Conservation (phyloP, 108 stramenopile genomes). For the Nitzschia inconspicua region DNA sequence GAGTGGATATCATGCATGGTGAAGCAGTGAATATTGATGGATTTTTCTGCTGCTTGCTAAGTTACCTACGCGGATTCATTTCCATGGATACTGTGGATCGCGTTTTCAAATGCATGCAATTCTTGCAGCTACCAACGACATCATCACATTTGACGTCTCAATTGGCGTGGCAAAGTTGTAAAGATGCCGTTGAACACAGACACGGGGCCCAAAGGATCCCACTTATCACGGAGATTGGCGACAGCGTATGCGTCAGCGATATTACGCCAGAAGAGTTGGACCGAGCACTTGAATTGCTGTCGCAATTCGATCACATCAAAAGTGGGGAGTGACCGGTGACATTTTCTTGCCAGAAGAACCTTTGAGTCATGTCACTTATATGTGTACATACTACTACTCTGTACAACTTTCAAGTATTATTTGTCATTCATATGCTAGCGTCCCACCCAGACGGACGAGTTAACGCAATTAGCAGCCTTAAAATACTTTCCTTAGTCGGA, state of each 20-base stretch:
- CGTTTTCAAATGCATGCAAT: constrained; percentile 81
- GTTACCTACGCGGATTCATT: constrained; percentile 85
- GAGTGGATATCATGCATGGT: constrained; percentile 94
- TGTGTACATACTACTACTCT: too few relatives aligned
- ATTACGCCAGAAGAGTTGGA: constrained; percentile 86
- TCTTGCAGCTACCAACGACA: constrained; percentile 76
- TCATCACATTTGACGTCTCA: constrained; percentile 67
- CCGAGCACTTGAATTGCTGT: constrained; percentile 71
- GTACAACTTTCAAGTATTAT: too few relatives aligned
- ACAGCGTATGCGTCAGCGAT: constrained; percentile 89
- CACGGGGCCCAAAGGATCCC: constrained; percentile 93
- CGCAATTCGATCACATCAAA: constrained; percentile 42
- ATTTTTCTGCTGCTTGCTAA: constrained; percentile 89
- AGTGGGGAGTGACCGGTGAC: constrained; percentile 20
- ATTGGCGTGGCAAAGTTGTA: constrained; percentile 85
- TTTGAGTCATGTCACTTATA: too few relatives aligned
- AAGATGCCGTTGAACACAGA: constrained; percentile 94
- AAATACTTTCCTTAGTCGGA: constrained; percentile 2
- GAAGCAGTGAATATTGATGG: constrained; percentile 97
- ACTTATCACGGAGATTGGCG: constrained; percentile 88
- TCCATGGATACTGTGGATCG: constrained; percentile 77
- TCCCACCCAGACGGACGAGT: too few relatives aligned
- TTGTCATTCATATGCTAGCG: too few relatives aligned
- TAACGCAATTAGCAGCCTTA: too few relatives aligned
- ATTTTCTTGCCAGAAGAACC: too few relatives aligned